Evolutionary conservation across 1,139 yeast genomes (phyloP).

Genomic region (Nakaseomyces uthaithaninus): DNA sequence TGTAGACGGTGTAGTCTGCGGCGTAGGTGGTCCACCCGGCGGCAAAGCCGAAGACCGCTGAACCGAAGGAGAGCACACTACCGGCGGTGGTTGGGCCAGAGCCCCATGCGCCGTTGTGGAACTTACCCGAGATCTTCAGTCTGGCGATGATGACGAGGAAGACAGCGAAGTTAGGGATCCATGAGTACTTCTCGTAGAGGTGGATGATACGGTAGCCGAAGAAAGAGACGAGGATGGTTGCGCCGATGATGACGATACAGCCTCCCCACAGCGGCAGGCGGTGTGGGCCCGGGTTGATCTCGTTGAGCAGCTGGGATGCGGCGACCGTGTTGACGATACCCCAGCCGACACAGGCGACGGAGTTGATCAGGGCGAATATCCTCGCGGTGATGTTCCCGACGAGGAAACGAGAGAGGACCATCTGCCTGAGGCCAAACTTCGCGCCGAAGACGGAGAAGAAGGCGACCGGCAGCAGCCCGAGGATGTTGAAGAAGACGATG

Average conservation of each 20-base stretch:
- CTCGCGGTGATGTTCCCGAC: constrained; percentile 71
- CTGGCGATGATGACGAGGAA: constrained; percentile 75
- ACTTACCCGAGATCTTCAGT: constrained; percentile 57
- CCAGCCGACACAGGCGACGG: constrained; percentile 91
- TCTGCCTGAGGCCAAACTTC: constrained; percentile 78
- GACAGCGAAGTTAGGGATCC: constrained; percentile 73
- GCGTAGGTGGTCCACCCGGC: constrained; percentile 95
- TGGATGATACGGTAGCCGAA: constrained; percentile 84
- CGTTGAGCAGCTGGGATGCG: constrained; percentile 74
- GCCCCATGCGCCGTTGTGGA: constrained; percentile 38
- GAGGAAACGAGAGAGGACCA: constrained; percentile 71
- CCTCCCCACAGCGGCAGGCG: constrained; percentile 88
- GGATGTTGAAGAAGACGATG: constrained; percentile 60
- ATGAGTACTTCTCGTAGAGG: constrained; percentile 72
- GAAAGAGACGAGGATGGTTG: constrained; percentile 69
- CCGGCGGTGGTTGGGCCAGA: constrained; percentile 61
- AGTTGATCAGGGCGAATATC: constrained; percentile 68
- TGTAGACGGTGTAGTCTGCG: constrained; percentile 86
- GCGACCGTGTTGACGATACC: constrained; percentile 89
- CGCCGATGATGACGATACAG: constrained; percentile 59
- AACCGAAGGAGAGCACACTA: constrained; percentile 72
- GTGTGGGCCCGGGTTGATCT: constrained; percentile 49
- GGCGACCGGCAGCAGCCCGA: constrained; percentile 77
- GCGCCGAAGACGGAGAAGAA: constrained; percentile 80
- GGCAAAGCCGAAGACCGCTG: constrained; percentile 80